phyloP scores from a whole-genome alignment of 768 basidiomycete genomes.

The Xerocomellus chrysenteron region DNA sequence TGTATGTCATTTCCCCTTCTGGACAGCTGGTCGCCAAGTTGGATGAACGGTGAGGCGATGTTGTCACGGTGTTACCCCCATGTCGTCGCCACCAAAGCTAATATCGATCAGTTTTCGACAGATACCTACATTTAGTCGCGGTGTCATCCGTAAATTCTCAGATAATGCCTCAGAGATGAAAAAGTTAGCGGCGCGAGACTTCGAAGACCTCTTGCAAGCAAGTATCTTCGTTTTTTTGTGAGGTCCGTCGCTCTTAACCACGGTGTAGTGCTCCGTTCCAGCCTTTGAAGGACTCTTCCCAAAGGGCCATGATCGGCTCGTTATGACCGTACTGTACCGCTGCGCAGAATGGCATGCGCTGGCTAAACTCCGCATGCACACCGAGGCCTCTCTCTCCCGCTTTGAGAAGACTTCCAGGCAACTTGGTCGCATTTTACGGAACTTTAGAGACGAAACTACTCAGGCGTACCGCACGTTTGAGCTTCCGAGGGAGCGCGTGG shows the following conservation, averaged over 20 bases:
- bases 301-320: slow-evolving; percentile 16
- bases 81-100: neutral
- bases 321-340: slow-evolving; percentile 26
- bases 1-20: slow-evolving; percentile 11
- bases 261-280: slow-evolving; percentile 30
- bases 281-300: slow-evolving; percentile 39
- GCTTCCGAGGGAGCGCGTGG: slow-evolving; percentile 28
- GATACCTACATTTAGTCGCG: slow-evolving; percentile 26
- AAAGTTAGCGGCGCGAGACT: slow-evolving; percentile 23
- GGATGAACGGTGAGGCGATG: slow-evolving; percentile 20
- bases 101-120: slow-evolving; percentile 4
- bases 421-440: slow-evolving; percentile 24
- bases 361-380: slow-evolving; percentile 36
- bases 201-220: slow-evolving; percentile 29
- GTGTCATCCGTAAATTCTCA: slow-evolving; percentile 21
- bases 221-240: neutral
- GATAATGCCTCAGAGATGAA: slow-evolving; percentile 23
- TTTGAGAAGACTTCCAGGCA: slow-evolving; percentile 16
- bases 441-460: slow-evolving; percentile 22
- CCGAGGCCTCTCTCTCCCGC: slow-evolving; percentile 13
- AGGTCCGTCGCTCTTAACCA: neutral
- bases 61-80: neutral
- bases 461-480: slow-evolving; percentile 27
- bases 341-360: slow-evolving; percentile 36
- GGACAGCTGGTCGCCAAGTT: slow-evolving; percentile 16